Percentiles rank a stretch among this genome's conserved stretches.
Conservation (phyloP, 257 asterid genomes). For the Nicotiana obtusifolia region DNA sequence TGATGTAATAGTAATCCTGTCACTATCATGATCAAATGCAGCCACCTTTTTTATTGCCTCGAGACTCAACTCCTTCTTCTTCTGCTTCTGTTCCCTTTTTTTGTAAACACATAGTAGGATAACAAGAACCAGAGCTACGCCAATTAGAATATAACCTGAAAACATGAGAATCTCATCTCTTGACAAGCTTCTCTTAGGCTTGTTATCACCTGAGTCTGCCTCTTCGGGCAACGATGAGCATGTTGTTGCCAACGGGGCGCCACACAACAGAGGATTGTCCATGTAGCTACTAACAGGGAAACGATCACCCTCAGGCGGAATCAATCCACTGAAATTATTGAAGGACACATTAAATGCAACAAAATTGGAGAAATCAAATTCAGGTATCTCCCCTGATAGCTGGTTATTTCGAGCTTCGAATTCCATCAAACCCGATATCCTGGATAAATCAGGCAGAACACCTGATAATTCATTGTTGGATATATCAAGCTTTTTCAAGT, state of each 20-base stretch:
- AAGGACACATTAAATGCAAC: slow-evolving; percentile 34
- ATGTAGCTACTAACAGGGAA: slow-evolving; percentile 26
- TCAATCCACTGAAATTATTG: slow-evolving; percentile 40
- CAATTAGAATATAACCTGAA: slow-evolving; percentile 50
- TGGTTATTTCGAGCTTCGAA: slow-evolving; percentile 34
- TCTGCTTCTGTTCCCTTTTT: slow-evolving; percentile 25
- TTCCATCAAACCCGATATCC: slow-evolving; percentile 20
- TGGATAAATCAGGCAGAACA: slow-evolving; percentile 33
- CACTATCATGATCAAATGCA: slow-evolving; percentile 24
- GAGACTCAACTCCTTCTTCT: slow-evolving; percentile 17
- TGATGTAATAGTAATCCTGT: slow-evolving; percentile 32
- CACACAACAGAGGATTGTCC: slow-evolving; percentile 43
- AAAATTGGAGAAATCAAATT: slow-evolving; percentile 27
- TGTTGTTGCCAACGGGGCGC: slow-evolving; percentile 35
- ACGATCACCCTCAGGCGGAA: slow-evolving; percentile 34
- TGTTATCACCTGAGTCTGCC: slow-evolving; percentile 7
- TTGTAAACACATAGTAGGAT: slow-evolving; percentile 30
- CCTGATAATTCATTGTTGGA: slow-evolving; percentile 35
- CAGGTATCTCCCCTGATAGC: slow-evolving; percentile 40
- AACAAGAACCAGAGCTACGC: slow-evolving; percentile 31
- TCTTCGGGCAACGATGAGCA: slow-evolving; percentile 18
- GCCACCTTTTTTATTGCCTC: slow-evolving; percentile 22
- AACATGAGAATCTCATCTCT: slow-evolving; percentile 53
- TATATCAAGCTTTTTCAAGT: slow-evolving; percentile 37
- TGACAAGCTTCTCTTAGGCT: slow-evolving; percentile 14